Conservation (phyloP, 495 filamentous ascomycete species). For the Neurospora tetrasperma region DNA sequence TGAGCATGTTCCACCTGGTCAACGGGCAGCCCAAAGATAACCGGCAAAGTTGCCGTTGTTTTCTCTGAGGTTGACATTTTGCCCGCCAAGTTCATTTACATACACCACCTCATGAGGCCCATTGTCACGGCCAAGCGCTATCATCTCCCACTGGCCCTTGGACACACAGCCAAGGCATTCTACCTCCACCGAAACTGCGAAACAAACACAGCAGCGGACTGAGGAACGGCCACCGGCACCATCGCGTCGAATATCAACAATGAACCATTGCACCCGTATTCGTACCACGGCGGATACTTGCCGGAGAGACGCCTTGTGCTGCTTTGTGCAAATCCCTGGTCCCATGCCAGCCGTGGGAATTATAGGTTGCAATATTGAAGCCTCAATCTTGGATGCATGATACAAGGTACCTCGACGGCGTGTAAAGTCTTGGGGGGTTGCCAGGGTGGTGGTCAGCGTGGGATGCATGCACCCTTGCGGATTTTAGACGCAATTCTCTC, state of each 20-base stretch:
- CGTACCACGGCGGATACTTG: not conserved
- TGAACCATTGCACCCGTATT: not conserved
- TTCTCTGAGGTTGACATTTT: not conserved
- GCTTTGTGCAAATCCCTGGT: not conserved
- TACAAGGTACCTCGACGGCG: not conserved
- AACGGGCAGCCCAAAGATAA: not conserved
- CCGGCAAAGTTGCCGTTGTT: not conserved
- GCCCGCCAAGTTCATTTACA: not conserved
- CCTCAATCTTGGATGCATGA: not conserved
- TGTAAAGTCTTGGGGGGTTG: not conserved
- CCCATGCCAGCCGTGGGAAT: slow-evolving; percentile 3
- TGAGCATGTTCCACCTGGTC: not conserved
- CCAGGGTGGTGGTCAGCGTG: not conserved
- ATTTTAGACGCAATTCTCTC: not conserved
- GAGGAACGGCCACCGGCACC: not conserved
- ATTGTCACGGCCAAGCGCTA: not conserved
- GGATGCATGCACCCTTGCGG: not conserved
- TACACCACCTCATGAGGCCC: not conserved
- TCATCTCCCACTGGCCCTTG: not conserved
- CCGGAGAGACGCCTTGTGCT: slow-evolving; percentile 1
- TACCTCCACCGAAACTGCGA: not conserved
- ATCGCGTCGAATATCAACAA: not conserved
- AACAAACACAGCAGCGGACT: not conserved
- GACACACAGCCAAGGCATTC: not conserved
- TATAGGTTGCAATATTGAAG: not conserved